A percentile compares a stretch with the other conserved stretches of the same genome.
phyloP scores from a whole-genome alignment of 1,284 basidiomycete genomes.

The Cutaneotrichosporon sp. region DNA sequence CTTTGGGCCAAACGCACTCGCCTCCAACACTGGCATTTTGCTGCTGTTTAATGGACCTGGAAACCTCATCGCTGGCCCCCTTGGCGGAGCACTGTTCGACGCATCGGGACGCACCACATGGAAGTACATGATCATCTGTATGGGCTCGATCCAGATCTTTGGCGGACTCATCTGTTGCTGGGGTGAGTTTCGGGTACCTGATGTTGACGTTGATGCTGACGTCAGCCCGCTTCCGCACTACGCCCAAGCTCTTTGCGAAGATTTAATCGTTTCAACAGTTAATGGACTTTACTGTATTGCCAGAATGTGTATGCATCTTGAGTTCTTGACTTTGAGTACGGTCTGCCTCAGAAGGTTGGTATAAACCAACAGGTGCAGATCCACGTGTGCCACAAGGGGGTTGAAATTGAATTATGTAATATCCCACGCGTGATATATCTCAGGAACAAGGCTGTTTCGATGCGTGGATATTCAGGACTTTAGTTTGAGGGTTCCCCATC shows the following conservation, averaged over 20 bases:
- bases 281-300: not conserved
- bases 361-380: no score
- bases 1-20: slow-evolving; percentile 37
- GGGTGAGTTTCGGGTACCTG: slow-evolving; percentile 11
- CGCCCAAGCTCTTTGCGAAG: slow-evolving; percentile 11
- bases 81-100: slow-evolving; percentile 23
- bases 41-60: slow-evolving; percentile 22
- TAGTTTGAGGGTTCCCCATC: no score
- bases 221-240: slow-evolving; percentile 17
- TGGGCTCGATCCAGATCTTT: slow-evolving; percentile 15
- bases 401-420: not conserved
- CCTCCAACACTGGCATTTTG: slow-evolving; percentile 35
- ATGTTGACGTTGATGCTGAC: not conserved
- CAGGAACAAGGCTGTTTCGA: not conserved
- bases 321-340: no score
- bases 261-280: slow-evolving; percentile 1
- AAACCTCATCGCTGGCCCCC: slow-evolving; percentile 16
- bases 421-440: not conserved
- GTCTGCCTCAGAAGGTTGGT: no score
- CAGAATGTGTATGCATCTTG: not conserved
- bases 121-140: slow-evolving; percentile 18
- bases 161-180: slow-evolving; percentile 20
- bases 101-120: slow-evolving; percentile 9
- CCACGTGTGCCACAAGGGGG: no score
- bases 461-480: not conserved